Evolutionary conservation across 1,284 basidiomycete species (phyloP), one percentile per base, ranked within the genome.

Genomic region (Boletus mariae): DNA sequence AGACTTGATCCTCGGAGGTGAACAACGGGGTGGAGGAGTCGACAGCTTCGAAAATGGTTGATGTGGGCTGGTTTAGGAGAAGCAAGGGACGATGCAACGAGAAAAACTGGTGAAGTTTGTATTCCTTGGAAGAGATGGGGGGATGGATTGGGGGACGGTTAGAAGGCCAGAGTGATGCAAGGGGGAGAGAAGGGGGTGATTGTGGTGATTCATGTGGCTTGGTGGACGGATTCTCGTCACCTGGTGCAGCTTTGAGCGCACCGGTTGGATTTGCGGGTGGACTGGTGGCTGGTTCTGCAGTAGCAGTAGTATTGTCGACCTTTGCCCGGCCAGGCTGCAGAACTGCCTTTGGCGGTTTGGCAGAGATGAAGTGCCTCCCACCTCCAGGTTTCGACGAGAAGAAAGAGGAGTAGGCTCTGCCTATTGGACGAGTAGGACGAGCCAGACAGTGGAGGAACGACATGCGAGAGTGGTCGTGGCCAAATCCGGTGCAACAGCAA

Each of bases 81-180:
- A 90, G 79, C 4, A 90, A 75, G 1, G 88, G 88, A 31, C 89
- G 78, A 61, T 90, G 83, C 37, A 88, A 71, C 4, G 88, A 82
- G 71, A 91, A 91, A 70, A 91, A 91, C 53, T 87, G 85, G 62
- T 90, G 87, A 13, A 89, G 76, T 60, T 82, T 84, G 67, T 86
- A 83, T 58, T 88, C 87, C 58, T 83, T 80, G 15, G 82, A 65
- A 51, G 75, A 80, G 53, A 89, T 61, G 17, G 77, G 61, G 5
- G 84, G 83, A 63, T 88, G 85, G 20, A 63, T 47, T 23, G 69
- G 69, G 10, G 60, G 54, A 23, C 34, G 45, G 34, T 49, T 41
- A 13, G 52, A 51, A 38, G 51, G 23, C 34, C 26, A 34, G 35
- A 53, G 35, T 12, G 55, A 46, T 17, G 57, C 26, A 25, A 50